Conservation (phyloP, 2,329 filamentous ascomycete genomes). For the Ceratocystis harringtonii region DNA sequence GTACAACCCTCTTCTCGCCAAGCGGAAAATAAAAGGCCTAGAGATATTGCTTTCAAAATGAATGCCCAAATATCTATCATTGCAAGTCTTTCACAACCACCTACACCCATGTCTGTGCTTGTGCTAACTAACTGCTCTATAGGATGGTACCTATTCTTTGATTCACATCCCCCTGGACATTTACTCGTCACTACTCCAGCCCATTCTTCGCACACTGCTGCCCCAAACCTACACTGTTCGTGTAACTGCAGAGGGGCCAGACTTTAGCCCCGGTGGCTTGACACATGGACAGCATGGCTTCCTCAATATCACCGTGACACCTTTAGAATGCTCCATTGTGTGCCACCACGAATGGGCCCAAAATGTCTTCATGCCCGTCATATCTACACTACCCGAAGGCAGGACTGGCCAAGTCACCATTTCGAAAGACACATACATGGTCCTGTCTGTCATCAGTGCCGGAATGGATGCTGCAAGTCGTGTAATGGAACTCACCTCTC, state of each 20-base stretch:
- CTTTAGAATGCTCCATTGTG: slow-evolving; percentile 82
- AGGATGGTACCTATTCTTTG: slow-evolving; percentile 78
- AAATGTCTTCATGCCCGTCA: slow-evolving; percentile 58
- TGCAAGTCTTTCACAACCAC: slow-evolving; percentile 27
- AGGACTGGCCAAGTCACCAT: slow-evolving; percentile 47
- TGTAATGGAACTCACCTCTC: slow-evolving; percentile 81
- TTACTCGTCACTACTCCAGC: slow-evolving; percentile 65
- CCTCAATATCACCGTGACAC: slow-evolving; percentile 84
- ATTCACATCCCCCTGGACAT: slow-evolving; percentile 78
- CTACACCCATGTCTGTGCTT: neutral
- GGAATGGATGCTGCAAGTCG: slow-evolving; percentile 82
- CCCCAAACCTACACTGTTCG: slow-evolving; percentile 39
- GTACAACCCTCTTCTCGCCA: neutral
- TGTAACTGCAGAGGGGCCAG: slow-evolving; percentile 24
- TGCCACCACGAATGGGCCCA: slow-evolving; percentile 64
- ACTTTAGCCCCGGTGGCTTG: slow-evolving; percentile 11
- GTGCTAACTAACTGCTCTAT: slow-evolving; percentile 17
- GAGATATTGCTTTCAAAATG: slow-evolving; percentile 25
- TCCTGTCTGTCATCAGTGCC: slow-evolving; percentile 78
- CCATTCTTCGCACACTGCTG: slow-evolving; percentile 72
- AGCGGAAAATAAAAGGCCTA: neutral
- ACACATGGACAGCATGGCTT: slow-evolving; percentile 52
- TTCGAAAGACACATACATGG: slow-evolving; percentile 69
- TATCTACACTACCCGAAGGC: slow-evolving; percentile 45
- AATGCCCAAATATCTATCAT: slow-evolving; percentile 44